Evolutionary conservation across 2,329 filamentous ascomycete species (phyloP).

Genomic region (Claviceps cyperi): DNA sequence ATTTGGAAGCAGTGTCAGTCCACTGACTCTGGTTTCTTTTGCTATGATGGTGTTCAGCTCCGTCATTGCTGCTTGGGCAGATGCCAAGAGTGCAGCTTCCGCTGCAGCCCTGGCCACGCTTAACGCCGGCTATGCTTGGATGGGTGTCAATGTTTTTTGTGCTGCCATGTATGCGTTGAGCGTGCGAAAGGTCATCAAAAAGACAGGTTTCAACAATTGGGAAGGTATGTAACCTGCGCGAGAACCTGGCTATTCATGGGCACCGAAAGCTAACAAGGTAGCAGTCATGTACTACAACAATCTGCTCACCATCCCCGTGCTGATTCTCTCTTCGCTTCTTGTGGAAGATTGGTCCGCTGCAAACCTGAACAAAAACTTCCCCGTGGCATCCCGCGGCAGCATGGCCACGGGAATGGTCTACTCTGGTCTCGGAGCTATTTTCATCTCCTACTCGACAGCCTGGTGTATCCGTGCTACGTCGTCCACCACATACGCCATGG

Average conservation of each 20-base stretch:
- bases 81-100: constrained; percentile 55
- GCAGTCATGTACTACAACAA: constrained; percentile 99
- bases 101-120: constrained; percentile 67
- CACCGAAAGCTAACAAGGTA: background rate
- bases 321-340: constrained; percentile 66
- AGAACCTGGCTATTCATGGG: background rate
- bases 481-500: constrained; percentile 97
- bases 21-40: constrained; percentile 82
- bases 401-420: constrained; percentile 84
- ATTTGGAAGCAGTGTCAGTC: constrained; percentile 91
- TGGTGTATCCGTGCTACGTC: constrained; percentile 98
- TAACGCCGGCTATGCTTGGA: constrained; percentile 94
- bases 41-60: constrained; percentile 94
- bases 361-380: constrained; percentile 83
- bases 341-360: constrained; percentile 82
- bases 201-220: constrained; percentile 99
- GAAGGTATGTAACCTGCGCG: constrained; percentile 52
- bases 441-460: constrained; percentile 96
- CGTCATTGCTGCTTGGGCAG: constrained; percentile 89
- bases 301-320: constrained; percentile 84
- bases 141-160: constrained; percentile 92
- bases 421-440: constrained; percentile 83
- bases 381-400: constrained; percentile 57
- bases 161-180: constrained; percentile 77
- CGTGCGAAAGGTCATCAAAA: constrained; percentile 98